Conservation (phyloP, 768 basidiomycete species). For the Pulveroboletus sp. region DNA sequence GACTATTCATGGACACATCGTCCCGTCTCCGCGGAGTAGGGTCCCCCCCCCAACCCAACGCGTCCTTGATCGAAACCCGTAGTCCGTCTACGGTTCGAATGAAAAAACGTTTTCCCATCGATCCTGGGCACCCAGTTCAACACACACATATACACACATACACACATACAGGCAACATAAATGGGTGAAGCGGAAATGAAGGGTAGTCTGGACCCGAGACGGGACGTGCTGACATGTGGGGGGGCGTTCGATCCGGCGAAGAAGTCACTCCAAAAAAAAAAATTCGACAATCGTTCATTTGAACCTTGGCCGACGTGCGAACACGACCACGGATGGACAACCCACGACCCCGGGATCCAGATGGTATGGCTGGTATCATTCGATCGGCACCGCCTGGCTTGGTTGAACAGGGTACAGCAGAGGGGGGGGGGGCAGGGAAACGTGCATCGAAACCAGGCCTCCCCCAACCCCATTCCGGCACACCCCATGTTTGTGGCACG, state of each 20-base stretch:
- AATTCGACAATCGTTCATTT: no score
- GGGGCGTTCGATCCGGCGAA: neutral
- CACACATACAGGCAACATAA: neutral
- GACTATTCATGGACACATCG: no score
- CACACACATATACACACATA: no score
- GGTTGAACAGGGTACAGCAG: neutral
- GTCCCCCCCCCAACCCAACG: no score
- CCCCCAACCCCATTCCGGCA: neutral
- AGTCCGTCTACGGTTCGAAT: no score
- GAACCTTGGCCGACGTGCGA: neutral
- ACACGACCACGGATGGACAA: neutral
- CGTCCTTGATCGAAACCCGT: no score
- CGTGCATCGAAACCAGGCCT: constrained; percentile 13
- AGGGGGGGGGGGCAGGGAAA: neutral
- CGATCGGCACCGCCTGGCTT: neutral
- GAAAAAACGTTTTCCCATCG: no score
- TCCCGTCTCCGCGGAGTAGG: no score
- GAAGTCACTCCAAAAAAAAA: neutral
- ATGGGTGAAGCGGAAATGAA: constrained; percentile 10
- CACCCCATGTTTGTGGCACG: neutral
- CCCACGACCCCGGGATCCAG: neutral
- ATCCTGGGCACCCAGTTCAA: neutral
- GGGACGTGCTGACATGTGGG: constrained; percentile 1
- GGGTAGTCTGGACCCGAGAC: constrained; percentile 3
- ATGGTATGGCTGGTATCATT: neutral